Base-by-base conservation (phyloP, 768 basidiomycete species). In the Tulasnella sp. region DNA sequence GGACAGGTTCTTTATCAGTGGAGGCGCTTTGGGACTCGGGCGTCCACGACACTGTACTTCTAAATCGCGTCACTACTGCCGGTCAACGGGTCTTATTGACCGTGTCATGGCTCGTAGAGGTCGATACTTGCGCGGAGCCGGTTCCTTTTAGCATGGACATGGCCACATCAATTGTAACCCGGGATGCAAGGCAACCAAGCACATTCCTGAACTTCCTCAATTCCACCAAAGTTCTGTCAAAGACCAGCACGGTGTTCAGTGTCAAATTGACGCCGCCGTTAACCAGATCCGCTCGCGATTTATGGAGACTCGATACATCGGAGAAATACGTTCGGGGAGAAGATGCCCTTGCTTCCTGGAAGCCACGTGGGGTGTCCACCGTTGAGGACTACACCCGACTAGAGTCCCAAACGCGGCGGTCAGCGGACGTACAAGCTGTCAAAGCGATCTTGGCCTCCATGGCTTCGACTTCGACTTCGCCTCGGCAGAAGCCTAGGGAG, bases 281-380 rank as follows among this genome's bases (percentile, higher is more conserved):
- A 79, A 95, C 94, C 26, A 90, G 94, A 67, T 95, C 93, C 0
- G 89, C 94, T 2, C 90, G 90, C 83, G 96, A 98, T 80, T 86
- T 99, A 18, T 98, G 97, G 98, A 87, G 96, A 55, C 86, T 99
- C 74, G 95, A 99, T 85, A 98, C 97, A 0, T 91, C 93, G 39
- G 93, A 94, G 84, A 96, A 95, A 83, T 98, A 96, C 84, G 96
- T 99, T 0, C 89, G 91, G 69, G 97, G 97, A 10, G 96, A 99
- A 83, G 96, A 98, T 81, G 84, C 87, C 4, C 87, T 99, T 39
- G 90, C 88, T 7, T 84, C 87, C 26, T 99, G 97, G 96, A 92
- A 90, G 81, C 91, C 96, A 67, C 89, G 96, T 69, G 94, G 96
- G 11, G 88, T 98, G 37, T 91, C 92, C 0, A 91, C 95, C 13